phyloP scores from a whole-genome alignment of 106 monocot species.

The Iris macrosiphon region DNA sequence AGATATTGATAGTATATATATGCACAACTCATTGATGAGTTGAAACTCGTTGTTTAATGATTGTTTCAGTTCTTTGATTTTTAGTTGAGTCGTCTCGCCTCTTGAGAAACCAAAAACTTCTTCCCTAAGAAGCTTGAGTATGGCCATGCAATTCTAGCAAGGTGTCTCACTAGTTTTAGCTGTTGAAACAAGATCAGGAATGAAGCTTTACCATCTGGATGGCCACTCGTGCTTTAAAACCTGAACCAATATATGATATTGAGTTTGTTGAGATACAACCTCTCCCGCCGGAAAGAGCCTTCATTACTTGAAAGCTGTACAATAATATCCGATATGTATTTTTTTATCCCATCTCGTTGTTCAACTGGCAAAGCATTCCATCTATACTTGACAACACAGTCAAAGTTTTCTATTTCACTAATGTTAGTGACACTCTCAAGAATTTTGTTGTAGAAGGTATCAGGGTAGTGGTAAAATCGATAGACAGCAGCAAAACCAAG shows the following conservation, averaged over 20 bases:
- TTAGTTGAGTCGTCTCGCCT: constrained; percentile 92
- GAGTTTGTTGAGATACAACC: constrained; percentile 85
- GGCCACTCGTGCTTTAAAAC: no score
- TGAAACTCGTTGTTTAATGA: constrained; percentile 74
- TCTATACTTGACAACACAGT: constrained; percentile 83
- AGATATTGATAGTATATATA: constrained; percentile 79
- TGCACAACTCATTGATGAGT: constrained; percentile 88
- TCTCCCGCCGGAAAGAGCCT: constrained; percentile 65
- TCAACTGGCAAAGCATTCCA: constrained; percentile 97
- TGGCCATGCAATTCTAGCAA: no score
- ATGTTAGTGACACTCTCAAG: no score
- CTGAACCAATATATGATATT: constrained; percentile 92
- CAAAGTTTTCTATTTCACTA: no score
- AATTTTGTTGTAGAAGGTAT: no score
- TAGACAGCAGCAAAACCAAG: no score
- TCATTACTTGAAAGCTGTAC: constrained; percentile 95
- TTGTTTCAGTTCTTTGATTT: no score
- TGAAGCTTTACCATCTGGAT: constrained; percentile 76
- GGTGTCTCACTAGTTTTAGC: constrained; percentile 89
- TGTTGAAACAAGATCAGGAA: constrained; percentile 86
- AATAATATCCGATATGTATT: constrained; percentile 93
- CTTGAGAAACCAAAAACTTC: constrained; percentile 94
- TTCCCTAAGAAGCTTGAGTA: no score
- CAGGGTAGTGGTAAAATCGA: no score
- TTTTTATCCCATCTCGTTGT: constrained; percentile 89